Evolutionary conservation across 2,329 filamentous ascomycete species (phyloP), one percentile per base, ranked within the genome.

Genomic region (Talaromyces sp.): DNA sequence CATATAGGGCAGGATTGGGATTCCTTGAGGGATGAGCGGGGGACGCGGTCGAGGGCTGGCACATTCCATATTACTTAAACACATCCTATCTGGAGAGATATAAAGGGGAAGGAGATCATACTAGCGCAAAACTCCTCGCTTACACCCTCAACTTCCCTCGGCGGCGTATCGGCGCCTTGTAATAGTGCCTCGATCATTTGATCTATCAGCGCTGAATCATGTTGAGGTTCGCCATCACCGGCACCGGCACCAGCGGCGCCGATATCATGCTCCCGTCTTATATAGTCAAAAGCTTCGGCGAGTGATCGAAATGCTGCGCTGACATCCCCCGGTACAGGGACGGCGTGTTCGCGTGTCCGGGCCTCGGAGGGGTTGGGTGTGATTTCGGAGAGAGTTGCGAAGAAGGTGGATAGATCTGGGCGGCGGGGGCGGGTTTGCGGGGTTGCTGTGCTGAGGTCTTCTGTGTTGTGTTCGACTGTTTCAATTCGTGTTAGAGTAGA

Each of bases 371-470:
- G 69, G 72, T 84, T 81, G 34, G 82, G 84, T 8, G 84, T 86
- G 65, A 87, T 83, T 70, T 88, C 84, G 67, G 78, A 78, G 59
- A 89, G 84, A 53, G 85, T 84, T 65, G 83, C 82, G 78, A 88
- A 88, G 80, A 89, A 89, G 70, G 86, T 87, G 47, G 84, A 86
- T 47, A 89, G 83, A 74, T 89, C 87, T 31, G 87, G 87, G 61
- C 86, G 84, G 68, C 85, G 85, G 63, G 78, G 77, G 38, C 76
- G 76, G 19, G 77, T 77, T 68, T 62, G 61, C 61, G 60, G 64
- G 27, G 64, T 47, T 61, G 69, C 65, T 61, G 69, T 67, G 63
- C 71, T 71, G 61, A 72, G 73, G 68, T 76, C 74, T 65, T 69
- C 69, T 54, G 76, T 80, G 61, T 78, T 78, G 70, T 81, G 79